Percentiles rank a stretch among this genome's conserved stretches.
Evolutionary conservation across 1,284 basidiomycete genomes (phyloP).

Genomic region (Ustanciosporium gigantosporum): DNA sequence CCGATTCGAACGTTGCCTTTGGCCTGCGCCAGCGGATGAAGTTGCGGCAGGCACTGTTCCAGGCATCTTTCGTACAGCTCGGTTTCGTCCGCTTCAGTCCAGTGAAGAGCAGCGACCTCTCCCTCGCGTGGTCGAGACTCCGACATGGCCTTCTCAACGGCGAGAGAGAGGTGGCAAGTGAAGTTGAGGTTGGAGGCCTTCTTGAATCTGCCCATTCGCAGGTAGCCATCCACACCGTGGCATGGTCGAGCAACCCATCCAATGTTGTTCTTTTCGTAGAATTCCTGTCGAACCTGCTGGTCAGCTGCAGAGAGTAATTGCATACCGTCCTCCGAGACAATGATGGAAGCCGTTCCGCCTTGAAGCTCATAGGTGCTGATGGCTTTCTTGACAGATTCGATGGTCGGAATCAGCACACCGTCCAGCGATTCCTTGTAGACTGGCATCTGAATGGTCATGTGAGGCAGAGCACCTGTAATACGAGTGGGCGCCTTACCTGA

Average conservation of each 20-base stretch:
- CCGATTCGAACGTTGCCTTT: slow-evolving; percentile 48
- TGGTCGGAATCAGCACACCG: slow-evolving; percentile 69
- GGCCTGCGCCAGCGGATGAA: slow-evolving; percentile 60
- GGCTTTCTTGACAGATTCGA: slow-evolving; percentile 77
- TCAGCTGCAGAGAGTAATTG: slow-evolving; percentile 70
- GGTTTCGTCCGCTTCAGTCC: slow-evolving; percentile 36
- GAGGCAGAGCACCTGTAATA: slow-evolving; percentile 73
- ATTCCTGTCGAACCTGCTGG: slow-evolving; percentile 70
- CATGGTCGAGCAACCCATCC: slow-evolving; percentile 79
- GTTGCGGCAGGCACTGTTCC: slow-evolving; percentile 63
- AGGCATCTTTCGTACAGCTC: slow-evolving; percentile 26
- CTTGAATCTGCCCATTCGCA: slow-evolving; percentile 84
- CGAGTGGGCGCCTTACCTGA: slow-evolving; percentile 64
- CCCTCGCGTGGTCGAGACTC: slow-evolving; percentile 9
- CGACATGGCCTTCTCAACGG: slow-evolving; percentile 68
- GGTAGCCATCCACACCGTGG: slow-evolving; percentile 72
- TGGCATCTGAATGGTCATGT: slow-evolving; percentile 76
- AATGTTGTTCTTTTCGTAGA: slow-evolving; percentile 75
- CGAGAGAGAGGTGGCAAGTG: slow-evolving; percentile 73
- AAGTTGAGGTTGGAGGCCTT: slow-evolving; percentile 89
- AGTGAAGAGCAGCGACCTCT: slow-evolving; percentile 4
- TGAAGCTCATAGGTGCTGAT: slow-evolving; percentile 86
- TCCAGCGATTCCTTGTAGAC: slow-evolving; percentile 71
- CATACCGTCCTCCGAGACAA: slow-evolving; percentile 77
- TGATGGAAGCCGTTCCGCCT: slow-evolving; percentile 75